A percentile compares a stretch with the other conserved stretches of the same genome.
Conservation (phyloP, 202 grass and related monocot species). For the Alloteropsis angusta region DNA sequence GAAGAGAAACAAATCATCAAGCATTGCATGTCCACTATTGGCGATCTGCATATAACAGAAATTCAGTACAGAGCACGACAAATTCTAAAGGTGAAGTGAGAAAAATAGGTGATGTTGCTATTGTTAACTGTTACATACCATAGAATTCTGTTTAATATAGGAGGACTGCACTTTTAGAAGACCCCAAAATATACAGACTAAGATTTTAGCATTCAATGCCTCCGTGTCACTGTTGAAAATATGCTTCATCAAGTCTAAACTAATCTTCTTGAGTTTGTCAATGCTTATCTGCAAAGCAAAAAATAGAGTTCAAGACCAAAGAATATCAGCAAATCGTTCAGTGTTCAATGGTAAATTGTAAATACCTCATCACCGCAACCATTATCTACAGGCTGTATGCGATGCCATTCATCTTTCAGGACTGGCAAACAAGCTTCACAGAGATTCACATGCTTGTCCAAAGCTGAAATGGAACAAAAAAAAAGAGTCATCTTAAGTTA, state of each 20-base stretch:
- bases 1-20: constrained; percentile 70
- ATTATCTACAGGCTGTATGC: constrained; percentile 27
- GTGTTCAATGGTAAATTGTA: constrained; percentile 17
- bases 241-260: constrained; percentile 53
- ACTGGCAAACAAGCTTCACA: constrained; percentile 56
- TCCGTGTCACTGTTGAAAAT: constrained; percentile 52
- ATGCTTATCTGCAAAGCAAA: constrained; percentile 43
- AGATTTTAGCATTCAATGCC: constrained; percentile 53
- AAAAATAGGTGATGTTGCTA: neutral
- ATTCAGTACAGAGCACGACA: constrained; percentile 17
- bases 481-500: neutral
- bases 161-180: constrained; percentile 50
- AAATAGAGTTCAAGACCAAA: neutral
- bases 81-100: neutral
- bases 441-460: constrained; percentile 40
- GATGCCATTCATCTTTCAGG: constrained; percentile 68
- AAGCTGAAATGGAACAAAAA: constrained; percentile 28
- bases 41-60: constrained; percentile 39
- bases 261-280: constrained; percentile 48
- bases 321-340: constrained; percentile 6
- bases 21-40: constrained; percentile 20
- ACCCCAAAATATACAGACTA: constrained; percentile 81
- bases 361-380: constrained; percentile 54
- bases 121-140: constrained; percentile 47
- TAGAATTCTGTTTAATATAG: constrained; percentile 30